Evolutionary conservation across 139 green algal genomes (phyloP).

Genomic region (Micractinium conductrix): DNA sequence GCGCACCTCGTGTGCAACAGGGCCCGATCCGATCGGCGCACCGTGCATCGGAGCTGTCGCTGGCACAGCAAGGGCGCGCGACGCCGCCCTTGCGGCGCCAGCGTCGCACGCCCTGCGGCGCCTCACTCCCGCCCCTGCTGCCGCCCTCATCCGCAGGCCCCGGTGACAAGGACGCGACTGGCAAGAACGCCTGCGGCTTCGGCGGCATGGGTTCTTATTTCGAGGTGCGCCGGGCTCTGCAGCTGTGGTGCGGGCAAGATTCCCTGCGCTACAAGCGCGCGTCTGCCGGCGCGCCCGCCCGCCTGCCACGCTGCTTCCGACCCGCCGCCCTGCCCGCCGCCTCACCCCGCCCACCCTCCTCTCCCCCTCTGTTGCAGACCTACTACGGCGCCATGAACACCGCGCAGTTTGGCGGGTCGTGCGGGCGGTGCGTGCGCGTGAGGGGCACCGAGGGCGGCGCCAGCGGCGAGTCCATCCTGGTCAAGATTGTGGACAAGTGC

Average conservation of each 20-base stretch:
- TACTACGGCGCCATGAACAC: constrained; percentile 6
- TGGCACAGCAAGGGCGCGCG: no score
- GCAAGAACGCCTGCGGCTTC: constrained; percentile 4
- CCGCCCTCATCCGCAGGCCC: neutral
- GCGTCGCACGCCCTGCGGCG: no score
- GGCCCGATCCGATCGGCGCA: no score
- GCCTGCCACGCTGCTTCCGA: neutral
- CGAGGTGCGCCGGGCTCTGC: neutral
- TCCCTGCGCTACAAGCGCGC: neutral
- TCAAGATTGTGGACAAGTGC: constrained; percentile 8
- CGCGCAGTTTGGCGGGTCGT: neutral
- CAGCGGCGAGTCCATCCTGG: neutral
- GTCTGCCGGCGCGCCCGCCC: neutral
- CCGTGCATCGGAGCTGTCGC: no score
- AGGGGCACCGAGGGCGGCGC: neutral
- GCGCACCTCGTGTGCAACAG: no score
- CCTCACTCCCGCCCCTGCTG: neutral
- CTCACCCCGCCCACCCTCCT: neutral
- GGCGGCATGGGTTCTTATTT: neutral
- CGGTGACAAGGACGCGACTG: neutral
- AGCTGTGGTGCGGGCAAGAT: neutral
- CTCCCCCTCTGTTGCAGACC: neutral
- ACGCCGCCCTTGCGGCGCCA: no score
- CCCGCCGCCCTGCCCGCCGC: neutral
- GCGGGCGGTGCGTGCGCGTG: constrained; percentile 2